These are phyloP conservation scores for Albophoma yamanashiensis DNA, from an alignment of 2,329 filamentous ascomycete genomes.

Conservation along the genomic window DNA sequence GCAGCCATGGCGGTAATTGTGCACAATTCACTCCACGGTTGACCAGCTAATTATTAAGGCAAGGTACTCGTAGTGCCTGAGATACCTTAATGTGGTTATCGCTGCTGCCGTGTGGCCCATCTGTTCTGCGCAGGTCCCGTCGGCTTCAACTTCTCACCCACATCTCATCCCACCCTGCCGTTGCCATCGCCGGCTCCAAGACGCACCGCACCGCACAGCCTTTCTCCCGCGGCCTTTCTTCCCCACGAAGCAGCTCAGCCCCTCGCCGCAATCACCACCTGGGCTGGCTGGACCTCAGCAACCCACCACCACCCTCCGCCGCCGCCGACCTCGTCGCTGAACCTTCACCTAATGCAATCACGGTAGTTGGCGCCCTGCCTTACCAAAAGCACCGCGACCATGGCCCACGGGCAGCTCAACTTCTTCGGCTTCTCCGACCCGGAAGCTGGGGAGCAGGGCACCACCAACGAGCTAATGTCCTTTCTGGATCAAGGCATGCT, in stretches of 20 bases:
- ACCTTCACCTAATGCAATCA: neutral
- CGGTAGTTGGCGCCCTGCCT: neutral
- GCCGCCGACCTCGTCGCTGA: neutral
- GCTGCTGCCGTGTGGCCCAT: neutral
- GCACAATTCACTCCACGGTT: no score
- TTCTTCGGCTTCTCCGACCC: conserved; percentile 4
- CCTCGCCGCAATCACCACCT: neutral
- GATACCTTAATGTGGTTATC: no score
- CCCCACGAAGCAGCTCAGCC: neutral
- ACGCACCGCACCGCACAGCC: no score
- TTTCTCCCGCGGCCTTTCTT: no score
- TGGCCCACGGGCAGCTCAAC: conserved; percentile 6
- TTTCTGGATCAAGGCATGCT: conserved; percentile 32
- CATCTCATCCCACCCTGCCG: neutral
- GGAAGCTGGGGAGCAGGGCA: conserved; percentile 15
- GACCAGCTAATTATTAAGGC: no score
- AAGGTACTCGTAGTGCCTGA: no score
- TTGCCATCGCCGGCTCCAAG: neutral
- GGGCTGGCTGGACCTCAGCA: neutral
- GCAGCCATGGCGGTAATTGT: no score
- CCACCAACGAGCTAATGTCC: conserved; percentile 28
- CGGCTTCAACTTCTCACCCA: neutral
- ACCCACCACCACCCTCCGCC: neutral
- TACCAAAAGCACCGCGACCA: neutral
- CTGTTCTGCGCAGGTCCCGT: neutral